phyloP scores from a whole-genome alignment of 306 rosid species.

The Pterocarpus santalinus region DNA sequence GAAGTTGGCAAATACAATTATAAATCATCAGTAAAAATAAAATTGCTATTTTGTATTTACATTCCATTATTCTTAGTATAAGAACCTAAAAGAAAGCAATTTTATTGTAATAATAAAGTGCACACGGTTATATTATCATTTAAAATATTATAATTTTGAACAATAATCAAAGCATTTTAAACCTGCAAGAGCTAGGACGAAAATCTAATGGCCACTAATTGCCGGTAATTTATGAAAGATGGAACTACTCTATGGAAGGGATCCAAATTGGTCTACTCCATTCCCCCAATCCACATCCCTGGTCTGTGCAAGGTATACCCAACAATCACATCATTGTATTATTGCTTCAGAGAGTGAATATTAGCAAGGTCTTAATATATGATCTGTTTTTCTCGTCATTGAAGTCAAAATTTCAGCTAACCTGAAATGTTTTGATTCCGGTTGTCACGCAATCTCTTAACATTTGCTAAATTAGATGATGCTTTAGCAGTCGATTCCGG shows the following conservation, averaged over 20 bases:
- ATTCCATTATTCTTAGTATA: neutral
- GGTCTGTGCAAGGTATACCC: neutral
- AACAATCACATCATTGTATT: slow-evolving; percentile 16
- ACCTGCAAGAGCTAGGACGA: neutral
- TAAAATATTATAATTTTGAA: neutral
- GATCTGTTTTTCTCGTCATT: neutral
- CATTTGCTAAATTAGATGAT: slow-evolving; percentile 60
- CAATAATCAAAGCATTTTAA: neutral
- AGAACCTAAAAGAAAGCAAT: slow-evolving; percentile 1
- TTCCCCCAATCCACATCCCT: slow-evolving; percentile 15
- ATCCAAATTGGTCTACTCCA: slow-evolving; percentile 9
- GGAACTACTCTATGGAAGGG: neutral
- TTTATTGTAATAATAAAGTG: neutral
- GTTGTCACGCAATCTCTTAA: slow-evolving; percentile 65
- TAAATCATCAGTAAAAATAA: neutral
- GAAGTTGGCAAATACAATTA: slow-evolving; percentile 9
- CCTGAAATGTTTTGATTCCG: slow-evolving; percentile 80
- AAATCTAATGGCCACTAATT: neutral
- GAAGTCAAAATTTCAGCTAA: slow-evolving; percentile 50
- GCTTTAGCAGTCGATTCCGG: slow-evolving; percentile 53
- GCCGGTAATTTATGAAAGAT: neutral
- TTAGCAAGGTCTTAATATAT: slow-evolving; percentile 2
- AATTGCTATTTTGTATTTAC: neutral
- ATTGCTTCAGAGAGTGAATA: slow-evolving; percentile 12
- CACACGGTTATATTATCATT: neutral